Evolutionary conservation across 441 rosid species (phyloP).

Genomic region (Metrosideros polymorpha): DNA sequence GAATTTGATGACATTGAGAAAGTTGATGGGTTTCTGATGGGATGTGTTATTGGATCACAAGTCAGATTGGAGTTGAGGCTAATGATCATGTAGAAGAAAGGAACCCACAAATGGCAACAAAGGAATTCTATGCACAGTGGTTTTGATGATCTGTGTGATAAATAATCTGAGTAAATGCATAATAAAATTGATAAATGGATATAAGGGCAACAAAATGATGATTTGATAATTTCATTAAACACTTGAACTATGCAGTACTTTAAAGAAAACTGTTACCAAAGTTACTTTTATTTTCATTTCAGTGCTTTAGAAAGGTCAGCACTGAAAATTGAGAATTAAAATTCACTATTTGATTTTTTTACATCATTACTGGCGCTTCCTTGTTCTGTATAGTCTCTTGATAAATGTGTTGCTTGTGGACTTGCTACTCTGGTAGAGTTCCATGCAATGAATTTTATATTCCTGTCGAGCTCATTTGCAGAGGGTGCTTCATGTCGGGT

Average conservation of each 20-base stretch:
- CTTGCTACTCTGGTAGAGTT: background rate
- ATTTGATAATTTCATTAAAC: background rate
- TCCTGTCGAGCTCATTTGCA: background rate
- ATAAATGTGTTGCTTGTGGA: background rate
- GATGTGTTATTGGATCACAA: background rate
- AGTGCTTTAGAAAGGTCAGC: background rate
- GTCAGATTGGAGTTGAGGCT: background rate
- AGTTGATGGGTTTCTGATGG: background rate
- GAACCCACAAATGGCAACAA: background rate
- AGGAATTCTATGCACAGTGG: background rate
- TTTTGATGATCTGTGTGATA: background rate
- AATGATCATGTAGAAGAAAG: background rate
- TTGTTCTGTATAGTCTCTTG: background rate
- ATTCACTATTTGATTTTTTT: background rate
- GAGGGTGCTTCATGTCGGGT: background rate
- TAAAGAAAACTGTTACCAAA: background rate
- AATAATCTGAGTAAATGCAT: background rate
- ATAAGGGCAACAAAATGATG: background rate
- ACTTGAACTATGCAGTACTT: background rate
- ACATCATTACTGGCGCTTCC: background rate
- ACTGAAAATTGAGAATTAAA: background rate
- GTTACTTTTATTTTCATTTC: background rate
- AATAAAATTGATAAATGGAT: background rate
- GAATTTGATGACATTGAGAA: background rate
- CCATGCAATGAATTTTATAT: background rate